These are phyloP conservation scores for Malania oleifera DNA, from an alignment of 164 flowering plant species.

Conservation along the genomic window DNA sequence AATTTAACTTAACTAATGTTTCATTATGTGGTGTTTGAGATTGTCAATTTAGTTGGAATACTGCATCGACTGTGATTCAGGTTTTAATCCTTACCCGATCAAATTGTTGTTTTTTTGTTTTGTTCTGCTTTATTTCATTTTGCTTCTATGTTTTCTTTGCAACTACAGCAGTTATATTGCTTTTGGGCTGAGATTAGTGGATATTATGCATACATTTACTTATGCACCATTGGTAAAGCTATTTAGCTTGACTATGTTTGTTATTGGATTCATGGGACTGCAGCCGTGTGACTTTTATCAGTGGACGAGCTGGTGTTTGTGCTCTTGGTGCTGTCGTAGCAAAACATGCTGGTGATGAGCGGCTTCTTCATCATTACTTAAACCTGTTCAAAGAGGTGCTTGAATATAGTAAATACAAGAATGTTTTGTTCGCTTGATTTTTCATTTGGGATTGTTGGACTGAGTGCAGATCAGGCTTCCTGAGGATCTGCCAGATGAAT, in stretches of 20 bases:
- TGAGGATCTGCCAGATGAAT: conserved; percentile 45
- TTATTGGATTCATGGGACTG: neutral
- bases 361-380: neutral
- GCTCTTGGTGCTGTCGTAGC: conserved; percentile 7
- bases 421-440: neutral
- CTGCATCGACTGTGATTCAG: too few species aligned
- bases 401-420: neutral
- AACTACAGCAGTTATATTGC: too few species aligned
- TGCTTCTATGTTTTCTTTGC: too few species aligned
- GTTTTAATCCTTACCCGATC: too few species aligned
- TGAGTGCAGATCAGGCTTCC: conserved; percentile 45
- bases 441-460: neutral
- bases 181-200: too few species aligned
- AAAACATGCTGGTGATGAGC: neutral
- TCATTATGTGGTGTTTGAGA: too few species aligned
- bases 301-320: conserved; percentile 2
- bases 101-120: too few species aligned
- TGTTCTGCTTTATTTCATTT: too few species aligned
- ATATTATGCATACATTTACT: too few species aligned
- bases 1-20: too few species aligned
- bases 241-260: neutral
- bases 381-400: neutral
- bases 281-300: conserved; percentile 1
- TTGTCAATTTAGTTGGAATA: too few species aligned
- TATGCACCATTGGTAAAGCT: too few species aligned